A percentile compares a stretch with the other conserved stretches of the same genome.
Evolutionary conservation across 108 stramenopile genomes (phyloP).

Genomic region (Cylindrotheca fusiformis): DNA sequence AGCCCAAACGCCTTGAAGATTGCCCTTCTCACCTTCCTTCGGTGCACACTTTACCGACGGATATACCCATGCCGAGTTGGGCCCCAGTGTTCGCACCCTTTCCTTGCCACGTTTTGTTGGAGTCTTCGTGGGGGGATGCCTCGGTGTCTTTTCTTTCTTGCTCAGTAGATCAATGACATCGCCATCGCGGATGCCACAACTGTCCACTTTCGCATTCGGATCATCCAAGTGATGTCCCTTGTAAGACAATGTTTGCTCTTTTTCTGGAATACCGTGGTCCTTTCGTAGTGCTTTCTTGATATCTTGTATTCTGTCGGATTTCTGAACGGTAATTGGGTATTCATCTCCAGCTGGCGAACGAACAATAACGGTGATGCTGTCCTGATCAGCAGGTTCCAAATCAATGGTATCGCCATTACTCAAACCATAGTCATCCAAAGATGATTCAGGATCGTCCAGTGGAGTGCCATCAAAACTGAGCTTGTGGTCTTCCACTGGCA

Average conservation of each 20-base stretch:
- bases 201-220: neutral
- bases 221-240: constrained; percentile 47
- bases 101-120: neutral
- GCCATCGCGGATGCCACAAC: constrained; percentile 10
- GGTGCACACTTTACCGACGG: neutral
- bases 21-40: neutral
- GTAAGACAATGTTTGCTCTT: constrained; percentile 56
- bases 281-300: constrained; percentile 14
- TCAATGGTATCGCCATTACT: constrained; percentile 15
- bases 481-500: constrained; percentile 37
- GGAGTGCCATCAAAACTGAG: constrained; percentile 60
- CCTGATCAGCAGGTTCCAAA: constrained; percentile 8
- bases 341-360: neutral
- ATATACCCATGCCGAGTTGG: neutral
- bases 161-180: constrained; percentile 11
- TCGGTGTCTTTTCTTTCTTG: constrained; percentile 14
- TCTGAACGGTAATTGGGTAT: constrained; percentile 6
- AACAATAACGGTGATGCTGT: neutral
- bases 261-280: constrained; percentile 13
- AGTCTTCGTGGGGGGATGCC: constrained; percentile 1
- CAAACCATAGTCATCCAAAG: constrained; percentile 12
- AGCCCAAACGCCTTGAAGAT: constrained; percentile 10
- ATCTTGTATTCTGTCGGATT: constrained; percentile 9
- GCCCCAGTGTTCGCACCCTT: neutral
- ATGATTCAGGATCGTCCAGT: constrained; percentile 1